Percentiles rank a stretch among this genome's conserved stretches.
Evolutionary conservation across 2,329 filamentous ascomycete species (phyloP).

Genomic region (Magnaporthiopsis poae): DNA sequence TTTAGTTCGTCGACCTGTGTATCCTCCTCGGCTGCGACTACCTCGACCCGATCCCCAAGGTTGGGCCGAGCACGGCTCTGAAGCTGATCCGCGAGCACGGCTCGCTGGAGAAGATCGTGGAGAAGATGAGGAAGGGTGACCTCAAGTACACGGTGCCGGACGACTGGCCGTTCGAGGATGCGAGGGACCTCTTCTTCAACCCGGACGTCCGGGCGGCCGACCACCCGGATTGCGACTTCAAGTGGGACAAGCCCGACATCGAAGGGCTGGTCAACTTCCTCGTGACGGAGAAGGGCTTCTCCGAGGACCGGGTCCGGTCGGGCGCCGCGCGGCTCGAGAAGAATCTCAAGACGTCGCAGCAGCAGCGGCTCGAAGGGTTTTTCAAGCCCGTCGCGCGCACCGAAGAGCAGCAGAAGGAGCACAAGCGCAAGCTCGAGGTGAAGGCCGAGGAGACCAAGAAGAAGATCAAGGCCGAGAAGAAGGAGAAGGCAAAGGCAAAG

Average conservation of each 20-base stretch:
- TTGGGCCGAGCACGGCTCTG: slow-evolving; percentile 83
- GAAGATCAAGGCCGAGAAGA: slow-evolving; percentile 86
- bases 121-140: slow-evolving; percentile 67
- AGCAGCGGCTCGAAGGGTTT: slow-evolving; percentile 86
- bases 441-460: slow-evolving; percentile 90
- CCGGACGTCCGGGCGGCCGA: slow-evolving; percentile 80
- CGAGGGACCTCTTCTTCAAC: slow-evolving; percentile 80
- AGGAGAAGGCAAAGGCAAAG: slow-evolving; percentile 88
- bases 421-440: slow-evolving; percentile 91
- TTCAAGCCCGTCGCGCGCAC: slow-evolving; percentile 90
- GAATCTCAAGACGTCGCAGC: slow-evolving; percentile 82
- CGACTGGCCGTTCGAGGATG: slow-evolving; percentile 93
- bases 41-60: slow-evolving; percentile 87
- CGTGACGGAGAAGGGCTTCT: slow-evolving; percentile 92
- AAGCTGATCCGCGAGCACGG: slow-evolving; percentile 91
- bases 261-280: slow-evolving; percentile 84
- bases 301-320: slow-evolving; percentile 78
- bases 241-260: slow-evolving; percentile 89
- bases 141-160: slow-evolving; percentile 78
- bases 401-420: slow-evolving; percentile 67
- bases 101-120: slow-evolving; percentile 76
- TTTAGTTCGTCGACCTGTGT: slow-evolving; percentile 89
- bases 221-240: slow-evolving; percentile 84
- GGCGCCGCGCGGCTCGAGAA: slow-evolving; percentile 74
- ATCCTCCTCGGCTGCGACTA: slow-evolving; percentile 97